These are phyloP conservation scores for Lactarius indigo DNA, from an alignment of 768 basidiomycete species.

Conservation along the genomic window DNA sequence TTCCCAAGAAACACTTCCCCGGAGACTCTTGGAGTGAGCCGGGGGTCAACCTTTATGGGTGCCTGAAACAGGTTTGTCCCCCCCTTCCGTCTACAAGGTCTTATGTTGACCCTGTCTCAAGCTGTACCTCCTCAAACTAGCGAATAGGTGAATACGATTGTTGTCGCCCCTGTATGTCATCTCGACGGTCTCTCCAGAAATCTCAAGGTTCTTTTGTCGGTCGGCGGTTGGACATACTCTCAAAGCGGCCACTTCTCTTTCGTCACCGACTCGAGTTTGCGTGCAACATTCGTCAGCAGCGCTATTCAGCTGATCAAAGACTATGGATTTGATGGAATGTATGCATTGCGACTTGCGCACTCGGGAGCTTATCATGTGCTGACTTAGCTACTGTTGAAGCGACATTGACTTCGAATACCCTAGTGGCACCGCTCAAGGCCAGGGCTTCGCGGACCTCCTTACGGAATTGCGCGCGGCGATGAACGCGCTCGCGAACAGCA, in stretches of 20 bases:
- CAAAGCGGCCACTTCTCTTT: slow-evolving; percentile 66
- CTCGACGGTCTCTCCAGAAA: slow-evolving; percentile 31
- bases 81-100: neutral
- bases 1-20: slow-evolving; percentile 60
- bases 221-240: slow-evolving; percentile 70
- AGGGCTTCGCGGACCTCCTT: slow-evolving; percentile 63
- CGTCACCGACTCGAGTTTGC: slow-evolving; percentile 47
- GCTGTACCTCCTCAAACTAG: slow-evolving; percentile 55
- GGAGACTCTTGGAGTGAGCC: slow-evolving; percentile 69
- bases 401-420: slow-evolving; percentile 84
- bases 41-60: slow-evolving; percentile 79
- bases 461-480: slow-evolving; percentile 62
- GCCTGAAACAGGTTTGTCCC: slow-evolving; percentile 63
- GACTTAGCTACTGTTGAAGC: slow-evolving; percentile 32
- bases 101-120: slow-evolving; percentile 15
- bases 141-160: slow-evolving; percentile 39
- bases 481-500: slow-evolving; percentile 49
- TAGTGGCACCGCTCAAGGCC: slow-evolving; percentile 50
- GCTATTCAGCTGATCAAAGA: slow-evolving; percentile 66
- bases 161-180: neutral
- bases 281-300: slow-evolving; percentile 54
- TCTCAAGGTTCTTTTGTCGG: slow-evolving; percentile 49
- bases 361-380: neutral
- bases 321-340: slow-evolving; percentile 81
- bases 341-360: neutral